These are phyloP conservation scores for Paramecium octaurelia DNA, from an alignment of 73 alveolate genomes.

Conservation along the genomic window DNA sequence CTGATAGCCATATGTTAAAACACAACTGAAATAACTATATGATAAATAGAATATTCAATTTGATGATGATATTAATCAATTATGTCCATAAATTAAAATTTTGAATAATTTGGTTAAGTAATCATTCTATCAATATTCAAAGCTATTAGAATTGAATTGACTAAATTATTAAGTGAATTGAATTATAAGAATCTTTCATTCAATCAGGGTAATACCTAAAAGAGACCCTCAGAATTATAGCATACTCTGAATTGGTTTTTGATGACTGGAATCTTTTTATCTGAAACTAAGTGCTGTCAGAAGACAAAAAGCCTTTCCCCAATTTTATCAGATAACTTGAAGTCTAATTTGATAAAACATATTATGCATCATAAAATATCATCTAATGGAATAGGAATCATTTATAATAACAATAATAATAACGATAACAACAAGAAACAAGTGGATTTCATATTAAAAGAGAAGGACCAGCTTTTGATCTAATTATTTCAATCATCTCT, in stretches of 20 bases:
- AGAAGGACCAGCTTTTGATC: constrained; percentile 29
- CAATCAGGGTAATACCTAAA: background rate
- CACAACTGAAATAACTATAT: background rate
- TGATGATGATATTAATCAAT: background rate
- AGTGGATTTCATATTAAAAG: background rate
- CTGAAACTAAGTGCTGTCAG: background rate
- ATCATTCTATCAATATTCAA: background rate
- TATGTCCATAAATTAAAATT: constrained; percentile 5
- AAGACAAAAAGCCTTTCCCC: background rate
- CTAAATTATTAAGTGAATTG: constrained; percentile 17
- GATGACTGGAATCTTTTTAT: constrained; percentile 25
- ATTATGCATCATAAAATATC: constrained; percentile 19
- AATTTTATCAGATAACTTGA: constrained; percentile 14
- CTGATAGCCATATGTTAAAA: constrained; percentile 15
- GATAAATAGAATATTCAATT: background rate
- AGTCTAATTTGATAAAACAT: constrained; percentile 16
- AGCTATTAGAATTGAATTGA: constrained; percentile 21
- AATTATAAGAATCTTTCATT: background rate
- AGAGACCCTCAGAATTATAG: constrained; percentile 8
- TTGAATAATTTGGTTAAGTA: constrained; percentile 6
- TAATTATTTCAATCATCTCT: background rate
- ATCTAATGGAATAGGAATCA: background rate
- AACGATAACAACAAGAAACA: background rate
- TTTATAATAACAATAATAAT: background rate
- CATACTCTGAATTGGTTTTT: background rate